Conservation (phyloP, 768 basidiomycete genomes). For the Tylopilus balloui region DNA sequence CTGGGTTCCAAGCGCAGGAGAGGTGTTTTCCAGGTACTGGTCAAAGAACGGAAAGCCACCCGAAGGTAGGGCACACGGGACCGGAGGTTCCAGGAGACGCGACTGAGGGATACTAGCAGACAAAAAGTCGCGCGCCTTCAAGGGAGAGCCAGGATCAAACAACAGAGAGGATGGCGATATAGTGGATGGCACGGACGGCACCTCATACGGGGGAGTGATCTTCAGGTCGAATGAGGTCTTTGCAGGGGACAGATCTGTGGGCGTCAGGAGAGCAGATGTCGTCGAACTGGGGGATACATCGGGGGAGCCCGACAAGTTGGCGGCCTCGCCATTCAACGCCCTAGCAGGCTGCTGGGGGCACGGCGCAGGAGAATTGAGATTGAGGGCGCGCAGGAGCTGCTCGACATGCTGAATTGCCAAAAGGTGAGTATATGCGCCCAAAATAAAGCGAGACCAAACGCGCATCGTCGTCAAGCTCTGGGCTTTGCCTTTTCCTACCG, state of each 20-base stretch:
- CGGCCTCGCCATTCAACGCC: conserved; percentile 40
- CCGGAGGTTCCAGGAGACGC: conserved; percentile 21
- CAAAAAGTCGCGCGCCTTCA: conserved; percentile 30
- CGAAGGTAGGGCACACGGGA: conserved; percentile 18
- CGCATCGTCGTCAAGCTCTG: conserved; percentile 49
- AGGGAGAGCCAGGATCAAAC: conserved; percentile 41
- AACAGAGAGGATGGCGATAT: conserved; percentile 39
- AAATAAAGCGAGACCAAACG: conserved; percentile 23
- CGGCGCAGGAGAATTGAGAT: conserved; percentile 72
- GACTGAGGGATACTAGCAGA: conserved; percentile 22
- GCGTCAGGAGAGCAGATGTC: conserved; percentile 66
- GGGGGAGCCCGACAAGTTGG: conserved; percentile 45
- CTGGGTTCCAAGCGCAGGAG: conserved; percentile 36
- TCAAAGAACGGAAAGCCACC: conserved; percentile 46
- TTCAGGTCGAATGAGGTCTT: conserved; percentile 53
- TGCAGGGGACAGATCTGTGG: conserved; percentile 69
- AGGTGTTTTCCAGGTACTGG: conserved; percentile 44
- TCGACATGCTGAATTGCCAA: conserved; percentile 58
- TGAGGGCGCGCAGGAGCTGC: conserved; percentile 72
- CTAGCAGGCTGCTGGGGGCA: conserved; percentile 41
- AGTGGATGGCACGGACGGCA: conserved; percentile 23
- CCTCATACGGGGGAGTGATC: conserved; percentile 50
- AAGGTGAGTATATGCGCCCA: conserved; percentile 30
- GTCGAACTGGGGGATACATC: conserved; percentile 73
- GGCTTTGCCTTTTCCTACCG: conserved; percentile 60